These are phyloP conservation scores for Crepidotus variabilis DNA, from an alignment of 768 basidiomycete species.

Conservation along the genomic window DNA sequence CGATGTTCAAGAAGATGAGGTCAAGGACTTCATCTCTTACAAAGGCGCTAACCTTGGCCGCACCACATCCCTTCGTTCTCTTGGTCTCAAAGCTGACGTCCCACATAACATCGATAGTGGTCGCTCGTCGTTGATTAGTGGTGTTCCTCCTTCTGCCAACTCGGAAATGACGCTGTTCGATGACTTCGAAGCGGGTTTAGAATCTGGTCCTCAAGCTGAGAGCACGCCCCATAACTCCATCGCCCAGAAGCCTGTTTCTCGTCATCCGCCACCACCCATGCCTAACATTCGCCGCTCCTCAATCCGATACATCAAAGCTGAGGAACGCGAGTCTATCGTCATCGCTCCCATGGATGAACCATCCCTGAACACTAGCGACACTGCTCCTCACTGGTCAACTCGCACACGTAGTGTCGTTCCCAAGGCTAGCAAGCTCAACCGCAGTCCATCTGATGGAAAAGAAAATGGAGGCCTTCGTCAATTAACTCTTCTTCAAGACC, in stretches of 20 bases:
- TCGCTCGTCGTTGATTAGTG: conserved; percentile 45
- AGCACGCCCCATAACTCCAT: conserved; percentile 60
- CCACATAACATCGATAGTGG: conserved; percentile 45
- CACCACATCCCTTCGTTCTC: conserved; percentile 39
- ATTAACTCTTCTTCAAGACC: conserved; percentile 61
- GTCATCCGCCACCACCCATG: conserved; percentile 32
- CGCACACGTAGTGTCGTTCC: conserved; percentile 49
- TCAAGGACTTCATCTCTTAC: neutral
- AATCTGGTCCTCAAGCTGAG: conserved; percentile 49
- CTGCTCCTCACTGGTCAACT: conserved; percentile 38
- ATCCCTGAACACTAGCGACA: neutral
- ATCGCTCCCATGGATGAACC: neutral
- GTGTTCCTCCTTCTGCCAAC: conserved; percentile 47
- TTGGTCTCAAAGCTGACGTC: conserved; percentile 48
- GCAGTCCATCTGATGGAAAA: conserved; percentile 36
- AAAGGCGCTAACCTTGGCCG: conserved; percentile 23
- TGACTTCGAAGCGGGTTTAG: conserved; percentile 38
- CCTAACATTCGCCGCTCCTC: conserved; percentile 48
- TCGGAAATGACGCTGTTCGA: conserved; percentile 65
- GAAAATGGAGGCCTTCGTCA: conserved; percentile 51
- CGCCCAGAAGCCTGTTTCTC: conserved; percentile 28
- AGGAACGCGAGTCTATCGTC: conserved; percentile 28
- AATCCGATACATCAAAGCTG: conserved; percentile 63
- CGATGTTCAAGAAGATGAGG: conserved; percentile 39
- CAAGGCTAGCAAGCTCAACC: conserved; percentile 45